These are phyloP conservation scores for Trichoderma reesei DNA, from an alignment of 495 filamentous ascomycete species.

Conservation along the genomic window DNA sequence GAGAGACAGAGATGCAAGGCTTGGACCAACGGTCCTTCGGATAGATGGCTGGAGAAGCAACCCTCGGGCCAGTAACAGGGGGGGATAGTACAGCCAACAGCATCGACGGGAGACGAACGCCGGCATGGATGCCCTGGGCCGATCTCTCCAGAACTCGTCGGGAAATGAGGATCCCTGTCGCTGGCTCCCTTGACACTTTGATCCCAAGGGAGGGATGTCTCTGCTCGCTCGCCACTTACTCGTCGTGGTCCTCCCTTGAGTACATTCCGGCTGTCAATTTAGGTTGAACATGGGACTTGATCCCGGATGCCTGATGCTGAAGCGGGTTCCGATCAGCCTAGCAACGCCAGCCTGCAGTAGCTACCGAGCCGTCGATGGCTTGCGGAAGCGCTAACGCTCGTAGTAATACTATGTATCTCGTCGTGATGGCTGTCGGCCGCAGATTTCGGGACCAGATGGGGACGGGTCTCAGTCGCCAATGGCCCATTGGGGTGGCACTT, in stretches of 20 bases:
- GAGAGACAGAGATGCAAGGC: not conserved
- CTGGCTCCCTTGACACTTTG: not conserved
- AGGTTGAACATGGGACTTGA: not conserved
- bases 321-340: not conserved
- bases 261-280: conserved; percentile 1
- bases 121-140: not conserved
- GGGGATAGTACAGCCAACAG: not conserved
- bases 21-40: not conserved
- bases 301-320: not conserved
- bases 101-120: not conserved
- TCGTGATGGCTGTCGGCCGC: not conserved
- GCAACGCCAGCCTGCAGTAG: not conserved
- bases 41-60: not conserved
- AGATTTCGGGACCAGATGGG: not conserved
- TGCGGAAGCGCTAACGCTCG: not conserved
- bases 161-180: not conserved
- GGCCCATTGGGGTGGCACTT: not conserved
- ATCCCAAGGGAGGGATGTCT: not conserved
- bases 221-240: not conserved
- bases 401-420: not conserved
- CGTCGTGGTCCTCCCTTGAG: not conserved
- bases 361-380: not conserved
- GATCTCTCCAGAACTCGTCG: not conserved
- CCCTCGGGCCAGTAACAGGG: not conserved
- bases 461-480: not conserved